Base-by-base conservation (phyloP, 1,284 basidiomycete genomes). In the Leccinum angustisporum region DNA sequence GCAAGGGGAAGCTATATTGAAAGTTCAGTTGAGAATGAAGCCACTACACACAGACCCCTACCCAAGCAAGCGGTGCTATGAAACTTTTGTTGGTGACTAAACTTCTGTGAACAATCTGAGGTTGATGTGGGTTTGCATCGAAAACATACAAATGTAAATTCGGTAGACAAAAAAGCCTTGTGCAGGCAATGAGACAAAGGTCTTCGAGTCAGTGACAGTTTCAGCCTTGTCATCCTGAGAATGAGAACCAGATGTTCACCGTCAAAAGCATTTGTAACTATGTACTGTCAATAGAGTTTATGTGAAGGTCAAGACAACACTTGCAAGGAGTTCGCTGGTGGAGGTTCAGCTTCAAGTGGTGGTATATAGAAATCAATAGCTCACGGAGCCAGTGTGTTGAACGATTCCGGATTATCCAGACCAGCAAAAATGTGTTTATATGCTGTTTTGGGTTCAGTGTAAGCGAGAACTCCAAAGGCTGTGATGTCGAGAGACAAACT, bases 391-490 rank as follows among this genome's bases (percentile, higher is more conserved):
- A n/a, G 25, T 1, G 11, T 6, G 5, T 13, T 5, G 16, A 25
- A 25, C 25, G 59, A 27, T 18, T 3, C 2, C 3, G 59, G 60
- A 33, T 63, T 2, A 10, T 16, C 4, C 18, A 61, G 31, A 13
- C 63, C 52, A 18, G 33, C 4, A 5, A 57, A 8, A 2, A 63
- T 53, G 48, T 34, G 53, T 40, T 61, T 63, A 30, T 56, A 63
- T 3, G 31, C 62, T 63, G 18, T 46, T 27, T 11, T 31, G 27
- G 25, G n/a, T 21, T 18, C 30, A 21, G 3, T 1, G 25, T 27
- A 10, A 59, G 5, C n/a, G 11, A 16, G 14, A 21, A 5, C 11
- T 33, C 7, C 8, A 3, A 5, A 6, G 3, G 10, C 7, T 30
- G 9, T 38, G 16, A 46, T 4, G n/a, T 2, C 18, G n/a, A 25